phyloP scores from a whole-genome alignment of 495 filamentous ascomycete genomes.

The Darksidea phi region DNA sequence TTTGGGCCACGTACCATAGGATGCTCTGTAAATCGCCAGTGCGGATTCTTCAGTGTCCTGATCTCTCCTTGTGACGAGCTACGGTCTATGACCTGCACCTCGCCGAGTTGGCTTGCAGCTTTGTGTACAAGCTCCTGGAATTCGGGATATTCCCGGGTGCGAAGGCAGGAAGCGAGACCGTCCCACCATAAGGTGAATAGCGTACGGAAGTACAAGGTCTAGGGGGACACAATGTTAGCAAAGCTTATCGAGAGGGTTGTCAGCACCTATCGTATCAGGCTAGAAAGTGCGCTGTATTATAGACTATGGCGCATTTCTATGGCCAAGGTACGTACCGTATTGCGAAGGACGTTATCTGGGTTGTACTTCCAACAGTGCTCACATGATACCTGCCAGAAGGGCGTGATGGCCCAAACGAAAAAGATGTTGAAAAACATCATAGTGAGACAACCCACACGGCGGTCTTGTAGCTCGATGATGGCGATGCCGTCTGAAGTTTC shows the following conservation, averaged over 20 bases:
- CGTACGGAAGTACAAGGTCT: neutral
- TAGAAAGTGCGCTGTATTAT: no score
- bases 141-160: slow-evolving; percentile 53
- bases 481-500: slow-evolving; percentile 64
- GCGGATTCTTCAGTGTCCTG: no score
- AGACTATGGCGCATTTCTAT: no score
- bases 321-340: no score
- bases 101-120: no score
- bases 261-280: no score
- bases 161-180: slow-evolving; percentile 61
- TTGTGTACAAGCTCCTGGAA: no score
- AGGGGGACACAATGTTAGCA: slow-evolving; percentile 43
- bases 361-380: slow-evolving; percentile 52
- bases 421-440: slow-evolving; percentile 55
- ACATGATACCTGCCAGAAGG: slow-evolving; percentile 51
- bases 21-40: no score
- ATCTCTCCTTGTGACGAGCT: no score
- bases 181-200: slow-evolving; percentile 66
- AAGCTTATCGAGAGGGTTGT: neutral
- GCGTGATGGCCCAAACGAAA: slow-evolving; percentile 52
- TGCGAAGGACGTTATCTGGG: slow-evolving; percentile 49
- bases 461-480: slow-evolving; percentile 72
- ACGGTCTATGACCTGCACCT: no score
- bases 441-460: slow-evolving; percentile 53
- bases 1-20: no score